Percentiles rank a stretch among this genome's conserved stretches.
These are phyloP conservation scores for Trichoderma breve DNA, from an alignment of 2,329 filamentous ascomycete species.

Conservation along the genomic window DNA sequence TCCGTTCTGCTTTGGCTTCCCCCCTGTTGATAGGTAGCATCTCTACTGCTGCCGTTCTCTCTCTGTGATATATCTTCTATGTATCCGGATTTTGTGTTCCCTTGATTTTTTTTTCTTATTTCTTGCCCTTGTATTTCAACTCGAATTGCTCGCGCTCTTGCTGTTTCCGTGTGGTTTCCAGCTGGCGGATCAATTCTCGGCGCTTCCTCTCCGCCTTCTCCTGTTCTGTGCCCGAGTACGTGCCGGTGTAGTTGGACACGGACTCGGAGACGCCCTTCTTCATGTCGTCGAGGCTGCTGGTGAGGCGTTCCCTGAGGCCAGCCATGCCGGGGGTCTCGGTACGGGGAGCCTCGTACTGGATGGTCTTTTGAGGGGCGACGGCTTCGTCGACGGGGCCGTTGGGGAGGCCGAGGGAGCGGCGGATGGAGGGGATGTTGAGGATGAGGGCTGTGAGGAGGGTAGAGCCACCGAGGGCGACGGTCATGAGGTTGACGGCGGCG, in stretches of 20 bases:
- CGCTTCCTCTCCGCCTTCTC: constrained; percentile 38
- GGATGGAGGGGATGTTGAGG: constrained; percentile 40
- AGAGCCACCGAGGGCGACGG: constrained; percentile 40
- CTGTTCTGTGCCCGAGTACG: constrained; percentile 32
- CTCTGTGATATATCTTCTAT: not conserved
- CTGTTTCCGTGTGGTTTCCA: constrained; percentile 37
- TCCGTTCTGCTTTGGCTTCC: not conserved
- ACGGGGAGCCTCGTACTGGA: constrained; percentile 39
- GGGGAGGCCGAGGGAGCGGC: constrained; percentile 40
- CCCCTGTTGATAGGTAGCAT: not conserved
- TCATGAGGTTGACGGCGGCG: constrained; percentile 50
- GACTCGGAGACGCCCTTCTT: constrained; percentile 39
- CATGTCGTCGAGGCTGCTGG: constrained; percentile 35
- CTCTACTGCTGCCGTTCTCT: not conserved
- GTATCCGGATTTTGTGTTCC: not conserved
- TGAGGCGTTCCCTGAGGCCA: constrained; percentile 31
- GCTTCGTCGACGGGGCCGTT: constrained; percentile 29
- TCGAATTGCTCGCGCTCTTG: constrained; percentile 40
- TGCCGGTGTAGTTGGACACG: constrained; percentile 36
- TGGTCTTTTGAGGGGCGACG: constrained; percentile 11
- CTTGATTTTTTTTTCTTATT: constrained; percentile 17
- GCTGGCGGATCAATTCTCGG: constrained; percentile 34
- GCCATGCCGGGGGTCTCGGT: not conserved
- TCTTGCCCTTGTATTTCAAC: constrained; percentile 40
- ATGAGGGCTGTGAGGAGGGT: constrained; percentile 38